phyloP scores from a whole-genome alignment of 768 basidiomycete species.

The Lyophyllum shimeji region DNA sequence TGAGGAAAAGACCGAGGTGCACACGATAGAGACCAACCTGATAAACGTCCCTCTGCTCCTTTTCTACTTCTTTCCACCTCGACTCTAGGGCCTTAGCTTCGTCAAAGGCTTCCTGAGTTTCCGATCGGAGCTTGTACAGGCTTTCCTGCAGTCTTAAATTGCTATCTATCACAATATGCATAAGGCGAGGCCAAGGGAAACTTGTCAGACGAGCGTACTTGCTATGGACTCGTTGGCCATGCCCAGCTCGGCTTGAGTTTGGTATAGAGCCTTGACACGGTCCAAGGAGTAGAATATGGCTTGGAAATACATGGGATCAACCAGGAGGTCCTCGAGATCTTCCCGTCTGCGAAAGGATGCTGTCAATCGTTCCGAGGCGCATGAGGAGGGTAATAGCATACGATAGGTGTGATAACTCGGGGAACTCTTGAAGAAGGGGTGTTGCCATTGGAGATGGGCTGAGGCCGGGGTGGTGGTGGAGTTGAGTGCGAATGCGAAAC shows the following conservation, averaged over 20 bases:
- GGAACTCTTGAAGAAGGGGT: slow-evolving; percentile 59
- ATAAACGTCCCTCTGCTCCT: slow-evolving; percentile 86
- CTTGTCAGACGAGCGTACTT: slow-evolving; percentile 46
- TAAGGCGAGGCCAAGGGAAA: slow-evolving; percentile 2
- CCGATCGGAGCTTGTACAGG: slow-evolving; percentile 72
- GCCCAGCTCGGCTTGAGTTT: slow-evolving; percentile 75
- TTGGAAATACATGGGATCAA: slow-evolving; percentile 83
- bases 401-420: slow-evolving; percentile 74
- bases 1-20: not conserved
- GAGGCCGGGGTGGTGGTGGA: slow-evolving; percentile 2
- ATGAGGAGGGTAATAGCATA: slow-evolving; percentile 25
- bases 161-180: slow-evolving; percentile 45
- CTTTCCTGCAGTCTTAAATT: slow-evolving; percentile 77
- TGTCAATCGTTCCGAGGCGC: slow-evolving; percentile 1
- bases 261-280: slow-evolving; percentile 71
- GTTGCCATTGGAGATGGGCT: slow-evolving; percentile 35
- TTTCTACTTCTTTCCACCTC: slow-evolving; percentile 84
- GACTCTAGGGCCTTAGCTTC: slow-evolving; percentile 80
- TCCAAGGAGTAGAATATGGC: slow-evolving; percentile 81
- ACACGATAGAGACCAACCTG: slow-evolving; percentile 50
- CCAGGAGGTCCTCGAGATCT: slow-evolving; percentile 87
- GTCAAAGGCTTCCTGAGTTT: slow-evolving; percentile 86
- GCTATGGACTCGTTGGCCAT: slow-evolving; percentile 86
- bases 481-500: slow-evolving; percentile 2
- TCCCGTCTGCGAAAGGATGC: slow-evolving; percentile 56